phyloP scores from a whole-genome alignment of 148 eudicot species.

The Suaeda aralocaspica region DNA sequence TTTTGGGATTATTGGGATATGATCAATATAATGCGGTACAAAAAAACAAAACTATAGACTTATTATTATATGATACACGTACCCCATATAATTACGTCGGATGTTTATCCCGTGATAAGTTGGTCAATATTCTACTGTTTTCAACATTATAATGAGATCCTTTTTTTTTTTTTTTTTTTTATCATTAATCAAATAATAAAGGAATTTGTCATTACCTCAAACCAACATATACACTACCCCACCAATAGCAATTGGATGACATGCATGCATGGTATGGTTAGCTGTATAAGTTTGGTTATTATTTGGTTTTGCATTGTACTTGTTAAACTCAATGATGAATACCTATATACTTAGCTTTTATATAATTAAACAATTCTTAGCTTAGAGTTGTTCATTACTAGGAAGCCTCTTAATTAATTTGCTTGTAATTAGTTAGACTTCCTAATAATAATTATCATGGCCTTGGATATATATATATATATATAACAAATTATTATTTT shows the following conservation, averaged over 20 bases:
- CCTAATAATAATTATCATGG: not conserved
- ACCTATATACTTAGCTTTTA: not conserved
- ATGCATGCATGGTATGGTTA: not conserved
- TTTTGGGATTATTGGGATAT: too few species aligned
- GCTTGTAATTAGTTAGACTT: not conserved
- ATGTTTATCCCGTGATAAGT: conserved; percentile 10
- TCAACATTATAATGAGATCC: not conserved
- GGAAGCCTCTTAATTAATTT: not conserved
- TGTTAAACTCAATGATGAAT: not conserved
- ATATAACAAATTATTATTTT: too few species aligned
- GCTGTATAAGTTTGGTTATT: conserved; percentile 5
- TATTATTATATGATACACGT: not conserved
- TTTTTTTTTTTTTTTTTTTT: too few species aligned
- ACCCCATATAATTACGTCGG: not conserved
- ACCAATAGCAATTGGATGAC: not conserved
- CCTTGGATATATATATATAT: too few species aligned
- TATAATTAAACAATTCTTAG: not conserved
- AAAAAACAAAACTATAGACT: not conserved
- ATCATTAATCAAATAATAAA: conserved; percentile 14
- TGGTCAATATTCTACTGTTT: conserved; percentile 1
- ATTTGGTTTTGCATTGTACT: not conserved
- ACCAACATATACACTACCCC: too few species aligned
- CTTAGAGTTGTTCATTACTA: not conserved
- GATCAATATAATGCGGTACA: too few species aligned
- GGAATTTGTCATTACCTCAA: conserved; percentile 16